A percentile compares a stretch with the other conserved stretches of the same genome.
Conservation (phyloP, 352 stramenopile species). For the Pythium dissotocum region DNA sequence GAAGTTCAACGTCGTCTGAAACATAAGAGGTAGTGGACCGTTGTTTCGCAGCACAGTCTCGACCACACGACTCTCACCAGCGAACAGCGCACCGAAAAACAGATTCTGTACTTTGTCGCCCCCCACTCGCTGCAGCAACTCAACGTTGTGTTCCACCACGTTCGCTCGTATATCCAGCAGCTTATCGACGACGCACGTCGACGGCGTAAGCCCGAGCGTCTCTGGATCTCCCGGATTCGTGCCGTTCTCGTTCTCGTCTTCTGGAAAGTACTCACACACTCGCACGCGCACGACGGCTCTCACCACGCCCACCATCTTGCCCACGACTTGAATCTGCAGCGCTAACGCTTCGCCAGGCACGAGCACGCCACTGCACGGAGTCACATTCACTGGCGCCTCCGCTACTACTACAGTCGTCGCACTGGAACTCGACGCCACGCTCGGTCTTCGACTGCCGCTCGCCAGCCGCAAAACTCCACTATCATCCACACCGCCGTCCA, state of each 20-base stretch:
- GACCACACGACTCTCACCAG: constrained; percentile 52
- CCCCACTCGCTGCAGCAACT: constrained; percentile 62
- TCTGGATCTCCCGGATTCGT: constrained; percentile 13
- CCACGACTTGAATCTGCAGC: constrained; percentile 21
- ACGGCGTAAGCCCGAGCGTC: constrained; percentile 8
- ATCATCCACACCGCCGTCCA: constrained; percentile 25
- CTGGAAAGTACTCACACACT: constrained; percentile 22
- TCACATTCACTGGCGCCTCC: constrained; percentile 26
- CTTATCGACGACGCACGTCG: constrained; percentile 42
- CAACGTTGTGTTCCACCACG: constrained; percentile 86
- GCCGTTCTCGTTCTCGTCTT: neutral
- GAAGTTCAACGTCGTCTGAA: constrained; percentile 62
- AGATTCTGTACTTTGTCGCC: constrained; percentile 49
- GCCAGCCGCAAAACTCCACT: neutral
- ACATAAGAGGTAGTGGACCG: constrained; percentile 61
- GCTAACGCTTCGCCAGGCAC: constrained; percentile 16
- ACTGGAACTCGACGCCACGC: neutral
- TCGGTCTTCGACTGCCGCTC: constrained; percentile 2
- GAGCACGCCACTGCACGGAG: constrained; percentile 34
- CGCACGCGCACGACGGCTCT: constrained; percentile 19
- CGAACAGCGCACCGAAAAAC: constrained; percentile 75
- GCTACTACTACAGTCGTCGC: neutral
- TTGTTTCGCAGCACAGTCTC: constrained; percentile 81
- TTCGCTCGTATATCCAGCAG: constrained; percentile 79
- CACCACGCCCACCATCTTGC: constrained; percentile 6